Evolutionary conservation across 257 asterid genomes (phyloP), one percentile per base, ranked within the genome.

Genomic region (Sherardia arvensis): DNA sequence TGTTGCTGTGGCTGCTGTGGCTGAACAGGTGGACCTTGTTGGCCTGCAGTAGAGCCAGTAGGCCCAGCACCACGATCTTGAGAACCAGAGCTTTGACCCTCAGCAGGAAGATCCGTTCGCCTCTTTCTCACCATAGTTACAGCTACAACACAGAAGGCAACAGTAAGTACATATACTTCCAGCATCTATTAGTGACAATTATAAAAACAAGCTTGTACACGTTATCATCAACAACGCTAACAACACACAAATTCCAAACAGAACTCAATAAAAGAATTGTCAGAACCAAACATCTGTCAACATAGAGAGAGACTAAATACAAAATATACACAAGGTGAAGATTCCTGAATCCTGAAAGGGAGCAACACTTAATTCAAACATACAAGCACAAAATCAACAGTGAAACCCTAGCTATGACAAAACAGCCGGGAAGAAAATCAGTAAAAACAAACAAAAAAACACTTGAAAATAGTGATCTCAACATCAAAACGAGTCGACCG

Each of bases 121-220:
- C 78, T 86, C 86, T 88, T 91, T 73, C 98, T 78, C 74, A 69
- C 87, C 98, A 91, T 91, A 64, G 53, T 67, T 55, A 69, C 69
- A 78, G 61, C 95, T 81, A 62, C 20, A 67, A 74, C 26, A 73
- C 32, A 27, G 23, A 27, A 10, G 49, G 51, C 59, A 38, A 36
- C 30, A 71, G 36, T 62, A 69, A 66, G 53, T 1, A 38, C 1
- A 12, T 3, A 47, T 1, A 38, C 1, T 5, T 3, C 17, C 18
- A 38, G 45, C 8, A 45, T 25, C 53, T 12, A 29, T 14, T 28
- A 17, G 26, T 7, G 47, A 1, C 4, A 30, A 53, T 51, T 23
- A 49, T 15, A 27, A 58, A 17, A 22, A 40, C 65, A 65, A 11
- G 11, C 40, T 32, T n/a, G 1, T 25, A 5, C 36, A 58, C 5